Conservation (phyloP, 495 filamentous ascomycete genomes). For the Viridothelium virens region DNA sequence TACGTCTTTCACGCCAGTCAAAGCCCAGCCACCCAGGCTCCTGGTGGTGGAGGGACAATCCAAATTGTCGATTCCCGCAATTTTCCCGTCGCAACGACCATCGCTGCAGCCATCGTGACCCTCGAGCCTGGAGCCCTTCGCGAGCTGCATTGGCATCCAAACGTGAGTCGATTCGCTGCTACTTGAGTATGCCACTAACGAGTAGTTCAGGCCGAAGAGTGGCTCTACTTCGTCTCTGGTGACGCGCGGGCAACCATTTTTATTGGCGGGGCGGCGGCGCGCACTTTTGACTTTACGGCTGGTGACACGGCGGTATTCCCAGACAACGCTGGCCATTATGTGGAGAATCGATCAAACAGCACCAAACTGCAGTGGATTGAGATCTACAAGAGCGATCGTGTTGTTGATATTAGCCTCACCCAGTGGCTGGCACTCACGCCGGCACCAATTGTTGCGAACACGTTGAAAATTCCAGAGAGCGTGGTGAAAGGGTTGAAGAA, state of each 20-base stretch:
- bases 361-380: constrained; percentile 58
- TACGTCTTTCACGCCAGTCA: constrained; percentile 51
- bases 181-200: neutral
- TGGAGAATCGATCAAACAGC: constrained; percentile 55
- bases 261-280: constrained; percentile 48
- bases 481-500: constrained; percentile 53
- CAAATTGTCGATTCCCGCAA: constrained; percentile 55
- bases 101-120: constrained; percentile 53
- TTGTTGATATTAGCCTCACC: constrained; percentile 53
- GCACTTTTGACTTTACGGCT: constrained; percentile 56
- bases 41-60: constrained; percentile 51
- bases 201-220: neutral
- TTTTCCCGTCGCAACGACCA: constrained; percentile 52
- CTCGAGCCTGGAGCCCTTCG: constrained; percentile 53
- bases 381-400: constrained; percentile 56
- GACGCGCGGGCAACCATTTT: constrained; percentile 54
- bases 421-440: constrained; percentile 61
- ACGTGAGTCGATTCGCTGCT: constrained; percentile 40
- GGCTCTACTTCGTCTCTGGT: constrained; percentile 51
- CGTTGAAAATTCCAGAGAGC: constrained; percentile 49
- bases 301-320: constrained; percentile 61
- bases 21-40: constrained; percentile 45
- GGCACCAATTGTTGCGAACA: constrained; percentile 50
- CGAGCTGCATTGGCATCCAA: constrained; percentile 64
- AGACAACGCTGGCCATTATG: constrained; percentile 58